These are phyloP conservation scores for Aegilops longissima DNA, from an alignment of 176 grass and related monocot species.

Conservation along the genomic window DNA sequence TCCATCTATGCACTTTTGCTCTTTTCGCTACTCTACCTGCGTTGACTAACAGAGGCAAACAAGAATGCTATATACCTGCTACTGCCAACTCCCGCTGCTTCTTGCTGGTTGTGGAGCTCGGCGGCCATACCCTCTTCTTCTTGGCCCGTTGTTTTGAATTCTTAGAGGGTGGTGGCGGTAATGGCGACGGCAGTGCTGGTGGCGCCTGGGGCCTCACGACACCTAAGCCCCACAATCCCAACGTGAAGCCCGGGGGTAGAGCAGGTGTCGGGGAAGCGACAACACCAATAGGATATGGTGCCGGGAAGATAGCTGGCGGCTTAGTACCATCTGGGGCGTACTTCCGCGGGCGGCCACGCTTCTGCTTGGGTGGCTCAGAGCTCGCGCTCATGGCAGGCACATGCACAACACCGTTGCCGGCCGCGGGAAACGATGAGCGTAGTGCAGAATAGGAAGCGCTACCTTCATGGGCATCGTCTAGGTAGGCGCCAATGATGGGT, in stretches of 20 bases:
- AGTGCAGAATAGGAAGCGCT: background rate
- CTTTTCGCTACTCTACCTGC: background rate
- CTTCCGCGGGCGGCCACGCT: constrained; percentile 64
- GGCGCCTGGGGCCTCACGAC: background rate
- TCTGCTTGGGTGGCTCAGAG: constrained; percentile 41
- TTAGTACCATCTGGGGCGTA: constrained; percentile 26
- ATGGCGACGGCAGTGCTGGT: no score
- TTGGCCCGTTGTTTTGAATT: no score
- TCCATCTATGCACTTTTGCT: background rate
- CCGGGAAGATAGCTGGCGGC: constrained; percentile 28
- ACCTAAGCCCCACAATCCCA: background rate
- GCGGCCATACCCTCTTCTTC: no score
- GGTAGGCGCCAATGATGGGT: background rate
- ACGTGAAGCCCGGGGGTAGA: background rate
- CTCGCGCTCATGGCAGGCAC: background rate
- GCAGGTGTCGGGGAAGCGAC: background rate
- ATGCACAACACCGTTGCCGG: background rate
- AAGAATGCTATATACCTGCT: background rate
- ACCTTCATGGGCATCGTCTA: constrained; percentile 36
- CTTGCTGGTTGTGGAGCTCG: no score
- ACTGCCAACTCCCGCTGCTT: background rate
- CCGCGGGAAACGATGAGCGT: background rate
- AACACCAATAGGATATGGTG: background rate
- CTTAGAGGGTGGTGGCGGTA: no score
- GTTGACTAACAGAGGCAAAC: background rate